Conservation (phyloP, 768 basidiomycete species). For the Pisolithus tinctorius region DNA sequence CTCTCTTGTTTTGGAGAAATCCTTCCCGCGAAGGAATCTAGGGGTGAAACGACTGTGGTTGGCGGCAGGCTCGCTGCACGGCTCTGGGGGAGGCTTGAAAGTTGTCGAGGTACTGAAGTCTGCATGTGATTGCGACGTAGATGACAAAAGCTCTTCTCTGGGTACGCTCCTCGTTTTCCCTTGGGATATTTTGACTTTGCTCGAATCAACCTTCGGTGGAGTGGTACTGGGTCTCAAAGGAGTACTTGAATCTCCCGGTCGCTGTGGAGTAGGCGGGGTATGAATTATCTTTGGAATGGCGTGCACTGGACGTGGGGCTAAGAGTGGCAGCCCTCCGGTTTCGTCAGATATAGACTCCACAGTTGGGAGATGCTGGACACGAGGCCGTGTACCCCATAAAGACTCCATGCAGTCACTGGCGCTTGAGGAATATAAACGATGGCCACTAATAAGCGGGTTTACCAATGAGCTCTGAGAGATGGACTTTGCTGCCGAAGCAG, state of each 20-base stretch:
- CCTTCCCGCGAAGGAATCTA: conserved; percentile 23
- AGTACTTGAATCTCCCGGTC: conserved; percentile 12
- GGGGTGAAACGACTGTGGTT: conserved; percentile 24
- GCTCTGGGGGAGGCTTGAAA: neutral
- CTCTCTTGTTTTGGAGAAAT: conserved; percentile 15
- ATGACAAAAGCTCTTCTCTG: conserved; percentile 23
- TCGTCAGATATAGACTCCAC: conserved; percentile 22
- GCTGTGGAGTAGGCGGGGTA: conserved; percentile 31
- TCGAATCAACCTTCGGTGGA: conserved; percentile 7
- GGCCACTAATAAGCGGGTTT: conserved; percentile 11
- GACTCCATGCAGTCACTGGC: neutral
- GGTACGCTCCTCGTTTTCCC: conserved; percentile 8
- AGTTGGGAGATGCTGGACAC: conserved; percentile 16
- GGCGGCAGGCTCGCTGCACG: neutral
- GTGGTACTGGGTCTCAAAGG: conserved; percentile 2
- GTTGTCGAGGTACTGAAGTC: neutral
- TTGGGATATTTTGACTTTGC: conserved; percentile 13
- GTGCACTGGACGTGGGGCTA: conserved; percentile 20
- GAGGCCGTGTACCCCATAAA: neutral
- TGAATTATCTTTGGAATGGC: conserved; percentile 29
- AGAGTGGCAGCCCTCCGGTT: conserved; percentile 15
- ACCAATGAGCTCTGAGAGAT: conserved; percentile 11
- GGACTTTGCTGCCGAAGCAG: conserved; percentile 9
- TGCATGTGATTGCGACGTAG: neutral
- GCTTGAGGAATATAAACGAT: conserved; percentile 7